Evolutionary conservation across 257 asterid species (phyloP).

Genomic region (Misopates orontium): DNA sequence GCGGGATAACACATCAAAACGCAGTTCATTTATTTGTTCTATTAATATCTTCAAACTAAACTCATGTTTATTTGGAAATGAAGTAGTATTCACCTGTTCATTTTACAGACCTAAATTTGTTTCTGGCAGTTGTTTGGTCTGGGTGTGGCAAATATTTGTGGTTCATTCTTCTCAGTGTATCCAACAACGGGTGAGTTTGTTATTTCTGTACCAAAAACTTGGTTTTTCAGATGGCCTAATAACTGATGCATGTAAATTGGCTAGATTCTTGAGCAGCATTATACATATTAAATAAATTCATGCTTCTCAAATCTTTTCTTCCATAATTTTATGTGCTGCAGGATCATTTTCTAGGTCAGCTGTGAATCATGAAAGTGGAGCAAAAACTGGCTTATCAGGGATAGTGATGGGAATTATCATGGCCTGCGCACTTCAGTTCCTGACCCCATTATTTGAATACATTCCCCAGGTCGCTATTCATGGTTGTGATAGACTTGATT

Average conservation of each 20-base stretch:
- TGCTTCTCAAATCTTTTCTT: conserved; percentile 39
- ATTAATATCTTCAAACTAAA: not conserved
- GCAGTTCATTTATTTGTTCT: conserved; percentile 11
- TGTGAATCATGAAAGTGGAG: conserved; percentile 98
- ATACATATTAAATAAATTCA: conserved; percentile 17
- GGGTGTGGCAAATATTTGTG: conserved; percentile 92
- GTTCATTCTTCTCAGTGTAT: conserved; percentile 91
- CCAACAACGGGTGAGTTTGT: conserved; percentile 87
- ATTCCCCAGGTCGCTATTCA: conserved; percentile 80
- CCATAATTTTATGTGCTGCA: conserved; percentile 32
- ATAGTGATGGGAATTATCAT: conserved; percentile 88
- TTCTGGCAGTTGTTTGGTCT: conserved; percentile 89
- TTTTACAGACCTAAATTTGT: conserved; percentile 24
- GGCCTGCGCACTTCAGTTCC: conserved; percentile 91
- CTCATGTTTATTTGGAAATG: conserved; percentile 12
- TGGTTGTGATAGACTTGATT: conserved; percentile 17
- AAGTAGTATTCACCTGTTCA: conserved; percentile 10
- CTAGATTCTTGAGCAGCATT: conserved; percentile 17
- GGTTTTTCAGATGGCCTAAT: conserved; percentile 24
- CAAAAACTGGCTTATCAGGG: conserved; percentile 97
- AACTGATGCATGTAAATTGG: conserved; percentile 17
- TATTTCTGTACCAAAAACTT: conserved; percentile 27
- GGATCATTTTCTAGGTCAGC: conserved; percentile 99
- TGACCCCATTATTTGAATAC: conserved; percentile 88
- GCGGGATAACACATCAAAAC: conserved; percentile 1